Evolutionary conservation across 352 stramenopile species (phyloP), one percentile per base, ranked within the genome.

Genomic region (Globisporangium ultimum): DNA sequence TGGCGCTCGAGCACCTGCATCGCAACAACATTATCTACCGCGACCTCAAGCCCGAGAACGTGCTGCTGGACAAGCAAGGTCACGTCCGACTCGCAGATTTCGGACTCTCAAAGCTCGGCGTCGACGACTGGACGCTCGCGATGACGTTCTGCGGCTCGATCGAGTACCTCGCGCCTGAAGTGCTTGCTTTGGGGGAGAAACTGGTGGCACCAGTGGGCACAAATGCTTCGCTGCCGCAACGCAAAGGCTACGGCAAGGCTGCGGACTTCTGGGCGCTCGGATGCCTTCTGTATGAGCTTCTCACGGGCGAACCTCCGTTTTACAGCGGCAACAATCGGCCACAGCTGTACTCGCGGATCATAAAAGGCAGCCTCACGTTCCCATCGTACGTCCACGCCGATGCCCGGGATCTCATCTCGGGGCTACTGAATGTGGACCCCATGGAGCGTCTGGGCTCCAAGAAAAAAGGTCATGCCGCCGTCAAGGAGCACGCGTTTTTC

Each of bases 1-100:
- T 93, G 17, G 85, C 83, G n/a, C 70, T 95, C 21, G 81, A 91
- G 47, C 70, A 91, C 56, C 64, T 95, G 46, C 83, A 95, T 53
- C 55, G 66, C 1, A 70, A 89, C 56, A 73, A 80, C 45, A 84
- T 95, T 57, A 84, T 97, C 41, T 95, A 96, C 55, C 80, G 89
- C 11, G 89, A 97, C 55, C 71, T 98, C 24, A 97, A 98, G 55
- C 89, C 89, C 1, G 88, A 97, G 61, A 98, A 98, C 59, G 78
- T 98, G 32, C 66, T 98, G 21, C 70, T 98, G 14, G 77, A 95
- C 61, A 65, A 85, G 40, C 65, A 95, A 21, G 93, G 93, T 1
- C 82, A 97, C 61, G 67, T 97, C 7, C 86, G 85, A 2, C 69
- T 98, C 20, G 88, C 84, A 9, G 92, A 98, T 61, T 98, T 98